Evolutionary conservation across 805 yeast genomes (phyloP), one percentile per base, ranked within the genome.

Genomic region (Candida parachauliodes): DNA sequence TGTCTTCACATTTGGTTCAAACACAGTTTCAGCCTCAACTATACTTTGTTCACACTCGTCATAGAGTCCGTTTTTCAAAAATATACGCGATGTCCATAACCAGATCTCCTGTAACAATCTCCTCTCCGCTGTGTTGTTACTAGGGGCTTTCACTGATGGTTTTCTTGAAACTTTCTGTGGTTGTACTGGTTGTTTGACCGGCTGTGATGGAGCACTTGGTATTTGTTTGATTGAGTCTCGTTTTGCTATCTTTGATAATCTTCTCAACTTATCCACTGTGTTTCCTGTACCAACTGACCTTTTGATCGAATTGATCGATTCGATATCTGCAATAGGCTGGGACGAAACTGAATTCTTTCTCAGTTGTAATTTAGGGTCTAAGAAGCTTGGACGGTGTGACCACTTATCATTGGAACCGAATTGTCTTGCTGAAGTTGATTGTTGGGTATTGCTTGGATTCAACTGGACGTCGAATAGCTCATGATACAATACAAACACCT

Each of bases 31-130:
- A 1, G 94, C 87, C 56, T 88, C 96, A 6, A 72, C 69, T 4
- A 88, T 70, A 32, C 95, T 82, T 41, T 74, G 79, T 48, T 79
- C 79, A 1, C 89, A 78, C 37, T 87, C 94, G 2, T 64, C 70
- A 1, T 62, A 45, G 27, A 75, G 56, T 1, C 75, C 79, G 5
- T 74, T 69, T 41, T 75, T 73, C 48, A 74, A 62, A 52, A 86
- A 88, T 19, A 87, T 60, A 25, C 72, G 70, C 0, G 88, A 72
- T 0, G 86, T 71, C 76, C 88, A 77, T 34, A 88, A 55, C 96
- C 96, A 88, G 17, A 86, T 51, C 23, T 69, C 68, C 48, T 81
- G 87, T 32, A 80, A 52, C 8, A 77, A 50, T 17, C 48, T 55
- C 32, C 63, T 59, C 29, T 70, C 76, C 8, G 34, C 21, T 8